A percentile compares a stretch with the other conserved stretches of the same genome.
Evolutionary conservation across 2,329 filamentous ascomycete species (phyloP).

Genomic region (Boeremia exigua): DNA sequence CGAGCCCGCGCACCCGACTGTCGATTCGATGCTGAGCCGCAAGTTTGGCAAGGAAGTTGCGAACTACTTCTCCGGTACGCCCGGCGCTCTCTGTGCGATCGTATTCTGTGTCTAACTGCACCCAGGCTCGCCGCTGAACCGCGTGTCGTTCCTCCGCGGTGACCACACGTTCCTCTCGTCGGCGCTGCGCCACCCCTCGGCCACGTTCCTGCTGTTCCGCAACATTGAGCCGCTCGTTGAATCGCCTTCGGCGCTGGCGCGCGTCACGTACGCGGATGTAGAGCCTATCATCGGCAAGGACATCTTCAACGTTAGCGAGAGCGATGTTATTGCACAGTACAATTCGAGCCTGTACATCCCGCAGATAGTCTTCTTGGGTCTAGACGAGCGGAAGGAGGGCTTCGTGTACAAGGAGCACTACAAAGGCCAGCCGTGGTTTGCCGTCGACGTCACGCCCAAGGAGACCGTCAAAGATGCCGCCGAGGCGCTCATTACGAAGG

Average conservation of each 20-base stretch:
- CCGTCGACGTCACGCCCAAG: conserved; percentile 82
- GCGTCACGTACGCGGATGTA: conserved; percentile 72
- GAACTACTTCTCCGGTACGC: conserved; percentile 76
- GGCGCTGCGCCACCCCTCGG: conserved; percentile 69
- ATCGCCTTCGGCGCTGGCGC: conserved; percentile 68
- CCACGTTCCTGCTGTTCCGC: conserved; percentile 79
- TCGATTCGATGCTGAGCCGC: conserved; percentile 73
- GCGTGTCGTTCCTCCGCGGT: conserved; percentile 76
- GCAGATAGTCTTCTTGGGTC: conserved; percentile 81
- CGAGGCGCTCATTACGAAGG: conserved; percentile 63
- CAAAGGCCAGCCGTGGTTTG: conserved; percentile 83
- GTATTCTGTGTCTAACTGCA: not conserved
- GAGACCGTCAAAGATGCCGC: conserved; percentile 68
- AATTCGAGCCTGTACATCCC: conserved; percentile 73
- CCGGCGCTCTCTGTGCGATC: not conserved
- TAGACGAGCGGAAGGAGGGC: conserved; percentile 70
- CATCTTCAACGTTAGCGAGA: conserved; percentile 74
- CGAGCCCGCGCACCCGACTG: conserved; percentile 62
- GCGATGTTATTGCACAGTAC: conserved; percentile 73
- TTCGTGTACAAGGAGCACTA: conserved; percentile 72
- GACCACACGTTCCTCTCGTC: conserved; percentile 73
- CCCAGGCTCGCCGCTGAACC: conserved; percentile 74
- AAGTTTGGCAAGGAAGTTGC: conserved; percentile 81
- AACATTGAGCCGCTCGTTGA: conserved; percentile 76
- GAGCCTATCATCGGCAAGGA: conserved; percentile 72